Evolutionary conservation across 139 green algal species (phyloP), one percentile per base, ranked within the genome.

Genomic region (Raphidocelis subcapitata): DNA sequence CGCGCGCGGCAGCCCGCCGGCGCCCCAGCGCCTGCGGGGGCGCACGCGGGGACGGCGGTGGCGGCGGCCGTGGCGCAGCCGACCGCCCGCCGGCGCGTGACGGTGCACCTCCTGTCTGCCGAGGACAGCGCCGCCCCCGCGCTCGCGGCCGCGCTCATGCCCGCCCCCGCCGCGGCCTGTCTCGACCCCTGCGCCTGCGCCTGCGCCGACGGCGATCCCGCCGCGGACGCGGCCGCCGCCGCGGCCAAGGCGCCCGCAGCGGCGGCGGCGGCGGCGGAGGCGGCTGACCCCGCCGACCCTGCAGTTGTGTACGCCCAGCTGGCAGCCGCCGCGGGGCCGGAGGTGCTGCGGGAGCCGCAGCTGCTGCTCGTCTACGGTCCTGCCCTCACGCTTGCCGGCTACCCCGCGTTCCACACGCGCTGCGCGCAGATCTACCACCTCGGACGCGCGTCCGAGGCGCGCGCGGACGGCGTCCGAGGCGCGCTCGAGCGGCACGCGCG

Each of bases 311-410:
- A n/a, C 3, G 60, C 63, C 23, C 44, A 68, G 10, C 44, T 56
- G 12, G 51, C 51, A 4, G 47, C 60, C 3, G 31, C 28, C 31
- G 62, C 44, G 5, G 37, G 59, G 20, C 23, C 28, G 3, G 72
- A 59, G 0, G 47, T 72, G 1, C 5, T 64, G n/a, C n/a, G 46
- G 21, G 65, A 79, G 55, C 73, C 73, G 24, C 41, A 79, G 64
- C 59, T 80, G 36, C 56, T 82, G 64, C 59, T 74, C 15, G 65
- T 83, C 31, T 79, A 64, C 52, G 77, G 77, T 2, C 71, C 77
- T 28, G 65, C 60, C 35, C 47, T 70, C 18, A 76, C 41, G 18
- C 52, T 83, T 4, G 77, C 77, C 18, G 77, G 77, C 14, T 83
- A 79, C 65, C 77, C 77, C 5, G 70, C 77, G 1, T 79, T 69